Base-by-base conservation (phyloP, 331 rosid species). In the Malus hybrid region DNA sequence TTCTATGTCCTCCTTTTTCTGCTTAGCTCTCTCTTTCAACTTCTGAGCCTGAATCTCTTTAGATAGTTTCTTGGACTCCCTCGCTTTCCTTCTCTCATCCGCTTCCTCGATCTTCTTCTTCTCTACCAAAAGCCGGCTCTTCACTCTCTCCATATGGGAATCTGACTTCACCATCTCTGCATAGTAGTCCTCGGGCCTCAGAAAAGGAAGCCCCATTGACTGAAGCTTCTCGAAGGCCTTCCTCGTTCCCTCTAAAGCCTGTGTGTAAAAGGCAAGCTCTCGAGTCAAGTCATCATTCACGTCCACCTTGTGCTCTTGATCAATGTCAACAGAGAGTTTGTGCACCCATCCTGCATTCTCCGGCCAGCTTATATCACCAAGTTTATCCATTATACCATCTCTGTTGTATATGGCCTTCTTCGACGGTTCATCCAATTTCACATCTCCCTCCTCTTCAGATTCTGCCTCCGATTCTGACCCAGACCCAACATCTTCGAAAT, bases 81-180 rank as follows among this genome's bases (percentile, higher is more conserved):
- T 82, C 3, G 88, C 90, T 82, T 90, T 90, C 79, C 89, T 83
- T 62, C 93, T 80, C 85, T 90, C 96, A 3, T 90, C 93, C 2
- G 96, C 93, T 77, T 90, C 96, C 84, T 90, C 96, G 32, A 90
- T 87, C 76, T 60, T 83, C 76, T 61, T 87, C 83, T 89, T 87
- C 87, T 91, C 96, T 3, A 85, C 79, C 80, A 91, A 74, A 8
- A 91, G 87, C 56, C 85, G 81, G 7, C 93, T 91, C 84, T 88
- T 91, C 57, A 91, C 90, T 70, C 84, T 91, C 82, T 34, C 88
- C 93, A 90, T 90, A 80, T 90, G 96, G 16, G 72, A 52, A 77
- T 90, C 96, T 12, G 96, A 76, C 88, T 90, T 90, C 79, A 88
- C 96, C 96, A 90, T 90, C 73, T 90, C 91, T 1, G 96, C 96